A percentile compares a stretch with the other conserved stretches of the same genome.
Evolutionary conservation across 306 rosid species (phyloP).

Genomic region (Cucurbita moschata): DNA sequence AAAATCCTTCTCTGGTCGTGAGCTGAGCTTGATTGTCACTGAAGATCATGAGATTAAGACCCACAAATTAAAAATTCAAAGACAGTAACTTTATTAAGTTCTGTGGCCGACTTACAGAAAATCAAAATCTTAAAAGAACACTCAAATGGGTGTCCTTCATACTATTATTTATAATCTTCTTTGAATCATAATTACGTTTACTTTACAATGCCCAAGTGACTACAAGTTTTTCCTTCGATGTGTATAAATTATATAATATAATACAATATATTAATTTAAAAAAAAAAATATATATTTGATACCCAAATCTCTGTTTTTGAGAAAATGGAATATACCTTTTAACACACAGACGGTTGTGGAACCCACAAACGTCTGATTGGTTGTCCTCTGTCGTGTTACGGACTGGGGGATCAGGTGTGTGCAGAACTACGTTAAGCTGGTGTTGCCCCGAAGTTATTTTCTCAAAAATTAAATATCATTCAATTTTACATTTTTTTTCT

Average conservation of each 20-base stretch:
- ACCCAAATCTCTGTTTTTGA: too few species aligned
- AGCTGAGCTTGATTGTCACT: too few species aligned
- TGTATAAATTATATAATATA: not conserved
- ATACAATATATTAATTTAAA: too few species aligned
- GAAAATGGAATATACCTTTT: not conserved
- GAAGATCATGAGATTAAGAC: not conserved
- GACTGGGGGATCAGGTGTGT: not conserved
- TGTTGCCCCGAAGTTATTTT: not conserved
- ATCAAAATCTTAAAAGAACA: not conserved
- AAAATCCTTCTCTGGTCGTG: not conserved
- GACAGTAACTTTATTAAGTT: not conserved
- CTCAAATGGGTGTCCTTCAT: not conserved
- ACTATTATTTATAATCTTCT: not conserved
- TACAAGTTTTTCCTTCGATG: not conserved
- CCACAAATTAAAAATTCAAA: not conserved
- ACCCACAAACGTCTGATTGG: not conserved
- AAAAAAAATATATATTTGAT: too few species aligned
- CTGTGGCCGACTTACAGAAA: not conserved
- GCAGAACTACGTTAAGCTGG: not conserved
- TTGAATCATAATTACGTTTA: not conserved
- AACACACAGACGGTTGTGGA: not conserved
- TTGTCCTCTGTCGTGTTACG: not conserved
- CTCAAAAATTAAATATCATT: too few species aligned
- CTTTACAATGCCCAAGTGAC: too few species aligned
- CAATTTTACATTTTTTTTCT: too few species aligned